These are phyloP conservation scores for Picea glauca DNA, from an alignment of 75 land plant species.

Conservation along the genomic window DNA sequence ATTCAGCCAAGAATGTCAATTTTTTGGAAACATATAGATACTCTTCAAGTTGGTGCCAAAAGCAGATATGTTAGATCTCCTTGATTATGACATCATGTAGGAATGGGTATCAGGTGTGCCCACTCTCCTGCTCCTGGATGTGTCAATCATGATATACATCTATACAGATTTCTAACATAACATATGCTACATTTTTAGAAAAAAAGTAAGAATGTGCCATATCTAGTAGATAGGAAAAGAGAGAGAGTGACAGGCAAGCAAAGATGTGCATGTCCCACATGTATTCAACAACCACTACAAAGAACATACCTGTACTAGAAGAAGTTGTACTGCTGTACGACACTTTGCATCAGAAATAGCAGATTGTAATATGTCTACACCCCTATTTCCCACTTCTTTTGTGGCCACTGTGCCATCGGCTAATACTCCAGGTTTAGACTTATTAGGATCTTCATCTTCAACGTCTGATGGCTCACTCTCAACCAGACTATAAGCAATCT, in stretches of 20 bases:
- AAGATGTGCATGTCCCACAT: not conserved
- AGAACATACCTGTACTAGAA: conserved; percentile 52
- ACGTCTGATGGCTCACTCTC: conserved; percentile 37
- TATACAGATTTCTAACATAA: too few species aligned
- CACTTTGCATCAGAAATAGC: conserved; percentile 50
- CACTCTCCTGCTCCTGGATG: too few species aligned
- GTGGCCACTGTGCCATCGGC: conserved; percentile 19
- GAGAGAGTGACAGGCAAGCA: not conserved
- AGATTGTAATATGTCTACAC: conserved; percentile 42
- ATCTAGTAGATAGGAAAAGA: not conserved
- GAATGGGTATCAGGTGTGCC: too few species aligned
- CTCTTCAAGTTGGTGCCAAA: too few species aligned
- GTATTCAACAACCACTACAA: not conserved
- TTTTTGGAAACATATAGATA: too few species aligned
- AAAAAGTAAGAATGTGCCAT: not conserved
- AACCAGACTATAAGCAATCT: conserved; percentile 40
- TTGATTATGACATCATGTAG: too few species aligned
- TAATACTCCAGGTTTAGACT: conserved; percentile 15
- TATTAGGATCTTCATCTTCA: not conserved
- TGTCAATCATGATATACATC: too few species aligned
- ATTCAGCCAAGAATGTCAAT: too few species aligned
- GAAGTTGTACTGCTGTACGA: conserved; percentile 63
- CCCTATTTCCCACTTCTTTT: conserved; percentile 40
- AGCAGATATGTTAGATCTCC: too few species aligned
- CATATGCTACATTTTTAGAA: not conserved